Conservation (phyloP, 257 asterid genomes). For the Cinchona pubescens region DNA sequence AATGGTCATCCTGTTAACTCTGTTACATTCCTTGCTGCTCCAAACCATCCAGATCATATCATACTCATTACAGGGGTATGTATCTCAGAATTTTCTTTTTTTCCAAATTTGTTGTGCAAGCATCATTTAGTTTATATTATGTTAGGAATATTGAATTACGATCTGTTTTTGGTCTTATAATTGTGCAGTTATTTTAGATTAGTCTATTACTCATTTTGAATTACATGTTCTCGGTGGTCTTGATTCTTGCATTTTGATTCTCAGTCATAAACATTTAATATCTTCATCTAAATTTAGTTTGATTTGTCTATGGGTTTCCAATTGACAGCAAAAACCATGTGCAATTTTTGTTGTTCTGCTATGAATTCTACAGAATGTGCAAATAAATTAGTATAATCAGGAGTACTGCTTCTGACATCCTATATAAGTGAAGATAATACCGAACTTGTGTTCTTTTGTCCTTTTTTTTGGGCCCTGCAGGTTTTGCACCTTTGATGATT, state of each 20-base stretch:
- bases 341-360: too few relatives aligned
- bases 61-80: conserved; percentile 94
- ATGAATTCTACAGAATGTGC: not conserved
- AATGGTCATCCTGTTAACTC: conserved; percentile 96
- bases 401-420: not conserved
- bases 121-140: not conserved
- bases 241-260: too few relatives aligned
- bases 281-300: too few relatives aligned
- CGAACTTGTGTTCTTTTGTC: not conserved
- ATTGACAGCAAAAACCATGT: not conserved
- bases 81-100: not conserved
- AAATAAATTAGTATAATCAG: not conserved
- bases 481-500: not conserved
- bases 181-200: too few relatives aligned
- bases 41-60: conserved; percentile 86
- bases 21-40: conserved; percentile 87
- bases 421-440: not conserved
- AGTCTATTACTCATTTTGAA: too few relatives aligned
- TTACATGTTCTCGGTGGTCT: too few relatives aligned
- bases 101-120: not conserved
- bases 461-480: not conserved
- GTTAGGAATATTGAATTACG: not conserved
- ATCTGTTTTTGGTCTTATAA: not conserved
- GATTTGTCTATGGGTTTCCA: not conserved
- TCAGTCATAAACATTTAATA: too few relatives aligned